These are phyloP conservation scores for Claviceps pusilla DNA, from an alignment of 2,329 filamentous ascomycete genomes.

Conservation along the genomic window DNA sequence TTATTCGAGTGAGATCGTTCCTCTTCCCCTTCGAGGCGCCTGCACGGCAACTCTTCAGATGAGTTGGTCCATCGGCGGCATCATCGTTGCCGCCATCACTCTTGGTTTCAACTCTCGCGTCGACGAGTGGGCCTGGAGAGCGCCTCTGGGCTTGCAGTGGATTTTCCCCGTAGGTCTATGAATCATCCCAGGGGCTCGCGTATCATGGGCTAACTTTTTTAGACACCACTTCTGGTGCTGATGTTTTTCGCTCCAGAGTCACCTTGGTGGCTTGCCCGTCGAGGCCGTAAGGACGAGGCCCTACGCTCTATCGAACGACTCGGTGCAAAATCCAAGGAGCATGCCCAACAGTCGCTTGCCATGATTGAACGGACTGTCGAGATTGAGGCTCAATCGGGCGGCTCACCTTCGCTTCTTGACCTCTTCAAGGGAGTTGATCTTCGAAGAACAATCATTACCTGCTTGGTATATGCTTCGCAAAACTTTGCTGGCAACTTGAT, in stretches of 20 bases:
- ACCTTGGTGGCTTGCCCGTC: constrained; percentile 40
- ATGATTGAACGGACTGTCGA: constrained; percentile 44
- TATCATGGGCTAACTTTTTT: not conserved
- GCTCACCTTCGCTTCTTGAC: constrained; percentile 29
- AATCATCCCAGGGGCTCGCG: not conserved
- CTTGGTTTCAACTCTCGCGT: constrained; percentile 31
- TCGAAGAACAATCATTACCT: constrained; percentile 40
- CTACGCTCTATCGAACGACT: constrained; percentile 31
- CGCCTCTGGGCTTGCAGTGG: constrained; percentile 43
- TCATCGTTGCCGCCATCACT: constrained; percentile 41
- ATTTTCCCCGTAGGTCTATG: constrained; percentile 28
- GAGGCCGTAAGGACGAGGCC: constrained; percentile 28
- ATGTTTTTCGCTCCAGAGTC: constrained; percentile 35
- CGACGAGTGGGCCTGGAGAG: constrained; percentile 16
- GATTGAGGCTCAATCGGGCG: constrained; percentile 28
- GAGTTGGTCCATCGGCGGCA: constrained; percentile 47
- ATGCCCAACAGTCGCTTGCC: constrained; percentile 26
- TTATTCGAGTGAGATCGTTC: constrained; percentile 45
- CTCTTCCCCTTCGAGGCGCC: constrained; percentile 38
- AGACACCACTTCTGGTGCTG: constrained; percentile 36
- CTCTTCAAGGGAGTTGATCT: constrained; percentile 38
- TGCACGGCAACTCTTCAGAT: constrained; percentile 47
- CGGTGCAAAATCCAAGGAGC: constrained; percentile 8
- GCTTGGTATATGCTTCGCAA: constrained; percentile 42
- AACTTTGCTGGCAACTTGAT: constrained; percentile 47